Evolutionary conservation across 306 rosid genomes (phyloP).

Genomic region (Sphenostylis stenocarpa): DNA sequence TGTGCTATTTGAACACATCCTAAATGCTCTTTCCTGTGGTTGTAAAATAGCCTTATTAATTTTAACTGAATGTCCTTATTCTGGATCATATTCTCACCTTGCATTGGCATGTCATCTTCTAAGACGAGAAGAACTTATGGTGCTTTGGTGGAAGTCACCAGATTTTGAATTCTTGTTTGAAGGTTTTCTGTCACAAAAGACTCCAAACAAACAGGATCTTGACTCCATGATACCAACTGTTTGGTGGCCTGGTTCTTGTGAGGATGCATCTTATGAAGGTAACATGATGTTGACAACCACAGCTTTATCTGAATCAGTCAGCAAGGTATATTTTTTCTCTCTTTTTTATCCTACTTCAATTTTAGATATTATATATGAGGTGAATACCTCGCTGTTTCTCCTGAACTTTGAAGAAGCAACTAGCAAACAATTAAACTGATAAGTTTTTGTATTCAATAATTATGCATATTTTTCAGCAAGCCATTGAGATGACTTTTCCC

Average conservation of each 20-base stretch:
- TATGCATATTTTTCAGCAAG: not conserved
- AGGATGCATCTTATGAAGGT: slow-evolving; percentile 70
- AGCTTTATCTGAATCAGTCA: slow-evolving; percentile 81
- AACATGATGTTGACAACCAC: slow-evolving; percentile 84
- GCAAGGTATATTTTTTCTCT: slow-evolving; percentile 55
- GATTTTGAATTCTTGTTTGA: slow-evolving; percentile 86
- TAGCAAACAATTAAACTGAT: not conserved
- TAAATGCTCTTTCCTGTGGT: slow-evolving; percentile 70
- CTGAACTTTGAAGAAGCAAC: slow-evolving; percentile 25
- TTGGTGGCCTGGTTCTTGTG: slow-evolving; percentile 96
- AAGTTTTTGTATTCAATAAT: not conserved
- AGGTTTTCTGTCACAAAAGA: slow-evolving; percentile 86
- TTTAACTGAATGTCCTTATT: slow-evolving; percentile 75
- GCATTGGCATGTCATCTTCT: slow-evolving; percentile 77
- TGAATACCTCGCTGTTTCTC: not conserved
- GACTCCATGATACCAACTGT: slow-evolving; percentile 91
- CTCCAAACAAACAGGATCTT: slow-evolving; percentile 89
- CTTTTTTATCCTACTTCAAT: slow-evolving; percentile 21
- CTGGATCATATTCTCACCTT: slow-evolving; percentile 94
- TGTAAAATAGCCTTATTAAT: slow-evolving; percentile 69
- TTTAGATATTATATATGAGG: slow-evolving; percentile 13
- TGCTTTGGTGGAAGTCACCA: slow-evolving; percentile 92
- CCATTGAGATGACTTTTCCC: not conserved
- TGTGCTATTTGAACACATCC: slow-evolving; percentile 67
- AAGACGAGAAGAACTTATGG: slow-evolving; percentile 83